Base-by-base conservation (phyloP, 1,139 yeast genomes). In the Suhomyces ambrosiae region DNA sequence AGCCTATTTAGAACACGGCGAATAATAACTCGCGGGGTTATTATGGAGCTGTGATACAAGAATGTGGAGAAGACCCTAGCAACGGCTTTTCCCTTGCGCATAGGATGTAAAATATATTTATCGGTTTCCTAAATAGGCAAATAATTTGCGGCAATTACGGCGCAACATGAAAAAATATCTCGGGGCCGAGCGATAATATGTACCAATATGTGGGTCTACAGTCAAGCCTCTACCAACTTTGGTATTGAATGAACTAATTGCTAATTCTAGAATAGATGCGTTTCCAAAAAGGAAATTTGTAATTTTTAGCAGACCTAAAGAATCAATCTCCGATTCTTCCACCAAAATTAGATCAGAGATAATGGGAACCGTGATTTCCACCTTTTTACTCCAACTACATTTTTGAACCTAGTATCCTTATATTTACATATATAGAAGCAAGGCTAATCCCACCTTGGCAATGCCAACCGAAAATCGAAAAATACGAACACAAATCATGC, bases 391-490 rank as follows among this genome's bases (percentile, higher is more conserved):
- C n/a, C n/a, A n/a, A 18, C 21, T 18, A 18, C 21, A 18, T 6
- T 5, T 18, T 18, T 18, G 21, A 18, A 18, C 21, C 21, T 18
- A 18, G 21, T 18, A 23, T 11, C 24, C 7, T 12, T 24, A 12
- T 24, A 24, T 24, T 24, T 24, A 24, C 27, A 24, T 24, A 24
- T 12, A 11, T 24, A 24, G 12, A 24, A 24, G 12, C 27, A 14
- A 12, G 14, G 27, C 7, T 12, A 18, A 18, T 16, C 15, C 31
- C 31, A 16, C 30, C 22, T 16, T 27, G 30, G 30, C 30, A 12
- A 27, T 7, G 30, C 30, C 23, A 28, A 18, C 31, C 31, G 31
- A 28, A 28, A 28, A 16, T 28, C 23, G 23, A 7, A 19, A 11
- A 28, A 12, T 8, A 18, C 14, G 16, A 28, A 12, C 15, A 12